A percentile compares a stretch with the other conserved stretches of the same genome.
Evolutionary conservation across 305 asterid species (phyloP).

Genomic region (Rubia balearica): DNA sequence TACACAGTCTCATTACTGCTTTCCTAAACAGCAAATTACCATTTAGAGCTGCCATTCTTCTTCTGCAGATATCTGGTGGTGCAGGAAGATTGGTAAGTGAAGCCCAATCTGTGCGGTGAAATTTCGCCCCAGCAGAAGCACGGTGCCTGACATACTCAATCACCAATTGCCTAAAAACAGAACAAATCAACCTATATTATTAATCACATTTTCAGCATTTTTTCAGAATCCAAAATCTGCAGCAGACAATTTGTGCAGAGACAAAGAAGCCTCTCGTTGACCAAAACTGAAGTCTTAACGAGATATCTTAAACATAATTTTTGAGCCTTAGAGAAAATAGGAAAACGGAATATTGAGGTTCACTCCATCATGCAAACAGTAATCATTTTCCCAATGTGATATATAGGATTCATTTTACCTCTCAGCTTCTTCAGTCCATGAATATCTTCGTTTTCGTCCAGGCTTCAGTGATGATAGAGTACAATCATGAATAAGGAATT

Average conservation of each 20-base stretch:
- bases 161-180: conserved; percentile 60
- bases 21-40: conserved; percentile 43
- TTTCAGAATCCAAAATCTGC: not conserved
- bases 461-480: conserved; percentile 50
- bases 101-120: conserved; percentile 65
- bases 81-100: conserved; percentile 78
- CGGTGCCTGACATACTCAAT: conserved; percentile 70
- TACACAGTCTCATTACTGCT: conserved; percentile 66
- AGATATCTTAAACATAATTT: not conserved
- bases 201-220: not conserved
- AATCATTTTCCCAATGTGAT: conserved; percentile 3
- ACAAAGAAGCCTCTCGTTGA: not conserved
- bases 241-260: not conserved
- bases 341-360: not conserved
- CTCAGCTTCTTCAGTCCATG: conserved; percentile 84
- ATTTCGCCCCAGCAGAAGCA: conserved; percentile 75
- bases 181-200: conserved; percentile 2
- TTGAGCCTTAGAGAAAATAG: not conserved
- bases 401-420: conserved; percentile 47
- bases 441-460: conserved; percentile 51
- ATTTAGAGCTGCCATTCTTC: conserved; percentile 77
- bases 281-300: not conserved
- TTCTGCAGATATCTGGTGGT: conserved; percentile 64
- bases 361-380: conserved; percentile 1
- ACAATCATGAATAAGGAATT: conserved; percentile 38